Base-by-base conservation (phyloP, 768 basidiomycete genomes). In the Tubosaeta sp. region DNA sequence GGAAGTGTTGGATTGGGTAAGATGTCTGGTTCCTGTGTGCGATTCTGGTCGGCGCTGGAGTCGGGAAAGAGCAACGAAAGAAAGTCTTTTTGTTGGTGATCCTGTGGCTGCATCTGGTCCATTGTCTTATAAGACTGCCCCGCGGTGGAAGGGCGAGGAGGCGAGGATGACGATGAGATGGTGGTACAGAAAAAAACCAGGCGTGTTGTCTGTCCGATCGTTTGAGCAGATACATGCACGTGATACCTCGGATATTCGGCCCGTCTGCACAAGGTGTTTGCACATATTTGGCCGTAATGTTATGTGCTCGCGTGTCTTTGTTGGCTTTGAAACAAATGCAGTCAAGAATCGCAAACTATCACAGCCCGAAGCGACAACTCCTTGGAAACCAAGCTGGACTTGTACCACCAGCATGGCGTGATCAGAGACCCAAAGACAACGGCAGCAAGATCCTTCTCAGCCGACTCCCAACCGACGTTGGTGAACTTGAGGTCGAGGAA, bases 401-500 rank as follows among this genome's bases (percentile, higher is more conserved):
- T 10, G 75, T 77, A 1, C 71, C 80, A 3, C 85, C 85, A 0
- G 83, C 86, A 10, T 88, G 86, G 86, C 71, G 76, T 44, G 65
- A 67, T 13, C 60, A 59, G 52, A 76, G 69, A 49, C 71, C 64
- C 41, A 76, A 65, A 36, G 63, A 69, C 6, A 45, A 56, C 21
- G 83, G 82, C 8, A 87, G 84, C 66, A 86, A 81, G 63, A 86
- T 89, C 16, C 71, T 89, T 39, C 64, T 88, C 47, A 85, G 81
- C 53, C 73, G 71, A 51, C 71, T 89, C 6, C 87, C 87, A 2
- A 55, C 72, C n/a, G 87, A 89, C 64, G 87, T 88, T 16, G 74
- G 71, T 14, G 82, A 86, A 53, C 73, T 73, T 44, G 87, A 89
- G 55, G 77, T 89, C 31, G 81, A 86, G 74, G 87, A 82, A 61